phyloP scores from a whole-genome alignment of 2,329 filamentous ascomycete species.

The Aspergillus arachidicola region DNA sequence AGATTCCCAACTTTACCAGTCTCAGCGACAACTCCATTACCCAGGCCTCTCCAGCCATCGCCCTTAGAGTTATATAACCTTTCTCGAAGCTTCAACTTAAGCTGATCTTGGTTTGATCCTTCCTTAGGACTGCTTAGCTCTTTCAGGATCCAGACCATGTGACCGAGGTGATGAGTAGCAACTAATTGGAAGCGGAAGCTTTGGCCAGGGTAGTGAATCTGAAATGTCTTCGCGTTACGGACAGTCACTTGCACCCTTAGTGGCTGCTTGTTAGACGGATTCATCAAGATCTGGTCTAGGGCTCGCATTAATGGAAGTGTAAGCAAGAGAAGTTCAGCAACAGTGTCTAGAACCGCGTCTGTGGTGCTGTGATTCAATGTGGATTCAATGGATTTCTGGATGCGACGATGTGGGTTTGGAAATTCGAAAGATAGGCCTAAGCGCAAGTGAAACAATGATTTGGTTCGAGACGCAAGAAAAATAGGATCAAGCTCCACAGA shows the following conservation, averaged over 20 bases:
- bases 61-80: conserved; percentile 40
- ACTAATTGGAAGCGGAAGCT: conserved; percentile 36
- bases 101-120: conserved; percentile 19
- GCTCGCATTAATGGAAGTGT: conserved; percentile 42
- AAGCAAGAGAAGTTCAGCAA: conserved; percentile 35
- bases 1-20: conserved; percentile 36
- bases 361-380: conserved; percentile 36
- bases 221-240: conserved; percentile 39
- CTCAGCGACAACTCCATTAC: conserved; percentile 39
- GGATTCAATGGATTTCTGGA: conserved; percentile 41
- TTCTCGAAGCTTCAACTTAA: conserved; percentile 30
- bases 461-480: conserved; percentile 23
- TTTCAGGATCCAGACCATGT: conserved; percentile 40
- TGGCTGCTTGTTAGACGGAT: conserved; percentile 23
- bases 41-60: conserved; percentile 44
- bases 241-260: conserved; percentile 36
- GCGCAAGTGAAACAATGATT: conserved; percentile 30
- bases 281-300: conserved; percentile 38
- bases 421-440: conserved; percentile 38
- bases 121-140: conserved; percentile 26
- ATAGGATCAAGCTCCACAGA: conserved; percentile 24
- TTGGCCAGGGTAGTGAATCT: conserved; percentile 39
- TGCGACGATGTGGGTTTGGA: conserved; percentile 43
- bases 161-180: conserved; percentile 29
- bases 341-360: conserved; percentile 32